A percentile compares a stretch with the other conserved stretches of the same genome.
Evolutionary conservation across 176 grass and related monocot species (phyloP).

Genomic region (Eleusine indica): DNA sequence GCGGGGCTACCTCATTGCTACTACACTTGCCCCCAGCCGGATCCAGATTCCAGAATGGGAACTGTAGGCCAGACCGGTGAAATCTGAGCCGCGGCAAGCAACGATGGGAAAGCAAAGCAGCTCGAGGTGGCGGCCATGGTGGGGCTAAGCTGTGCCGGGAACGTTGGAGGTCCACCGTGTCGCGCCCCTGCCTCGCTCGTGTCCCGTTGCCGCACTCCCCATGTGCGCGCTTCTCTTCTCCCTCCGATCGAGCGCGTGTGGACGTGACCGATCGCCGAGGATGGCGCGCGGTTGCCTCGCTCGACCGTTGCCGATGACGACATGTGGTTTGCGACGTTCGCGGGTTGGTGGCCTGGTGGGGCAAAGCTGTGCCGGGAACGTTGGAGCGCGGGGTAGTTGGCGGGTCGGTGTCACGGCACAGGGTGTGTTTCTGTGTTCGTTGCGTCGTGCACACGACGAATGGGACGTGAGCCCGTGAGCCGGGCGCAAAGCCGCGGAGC

Average conservation of each 20-base stretch:
- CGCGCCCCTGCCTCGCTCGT: not conserved
- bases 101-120: not conserved
- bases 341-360: constrained; percentile 2
- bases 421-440: not conserved
- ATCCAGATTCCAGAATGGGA: constrained; percentile 12
- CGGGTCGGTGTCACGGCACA: not conserved
- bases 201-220: not conserved
- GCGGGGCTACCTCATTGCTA: not conserved
- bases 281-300: constrained; percentile 1
- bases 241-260: no score
- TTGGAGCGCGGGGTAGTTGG: not conserved
- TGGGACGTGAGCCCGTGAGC: not conserved
- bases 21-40: not conserved
- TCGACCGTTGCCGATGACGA: constrained; percentile 4
- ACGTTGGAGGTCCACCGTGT: no score
- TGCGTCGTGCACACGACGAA: not conserved
- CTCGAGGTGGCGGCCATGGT: no score
- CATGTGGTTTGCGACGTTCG: not conserved
- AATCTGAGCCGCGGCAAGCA: constrained; percentile 11
- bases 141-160: no score
- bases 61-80: not conserved
- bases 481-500: not conserved
- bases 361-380: not conserved
- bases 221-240: constrained; percentile 1
- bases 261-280: not conserved